phyloP scores from a whole-genome alignment of 805 yeast genomes.

The Blastobotrys mokoenaii region DNA sequence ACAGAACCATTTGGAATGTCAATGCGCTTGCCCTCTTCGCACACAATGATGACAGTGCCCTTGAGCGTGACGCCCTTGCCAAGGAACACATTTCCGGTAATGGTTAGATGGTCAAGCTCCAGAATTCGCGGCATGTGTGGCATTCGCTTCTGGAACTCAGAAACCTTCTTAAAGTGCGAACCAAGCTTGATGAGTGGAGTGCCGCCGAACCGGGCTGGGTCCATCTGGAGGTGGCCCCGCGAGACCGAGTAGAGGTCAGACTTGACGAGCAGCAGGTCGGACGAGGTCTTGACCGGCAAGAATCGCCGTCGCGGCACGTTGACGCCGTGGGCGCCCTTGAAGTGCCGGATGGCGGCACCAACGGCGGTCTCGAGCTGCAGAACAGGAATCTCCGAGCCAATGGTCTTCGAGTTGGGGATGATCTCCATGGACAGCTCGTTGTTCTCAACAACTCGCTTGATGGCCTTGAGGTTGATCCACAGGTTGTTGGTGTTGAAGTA shows the following conservation, averaged over 20 bases:
- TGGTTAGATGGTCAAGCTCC: slow-evolving; percentile 94
- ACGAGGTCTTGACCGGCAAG: slow-evolving; percentile 96
- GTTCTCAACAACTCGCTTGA: slow-evolving; percentile 82
- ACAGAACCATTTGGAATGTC: slow-evolving; percentile 96
- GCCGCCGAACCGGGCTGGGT: slow-evolving; percentile 80
- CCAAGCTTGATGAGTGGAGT: slow-evolving; percentile 95
- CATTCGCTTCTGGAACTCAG: slow-evolving; percentile 80
- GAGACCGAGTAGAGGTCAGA: slow-evolving; percentile 86
- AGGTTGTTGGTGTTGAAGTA: slow-evolving; percentile 97
- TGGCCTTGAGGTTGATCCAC: slow-evolving; percentile 93
- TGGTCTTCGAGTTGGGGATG: slow-evolving; percentile 87
- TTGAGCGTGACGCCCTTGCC: slow-evolving; percentile 87
- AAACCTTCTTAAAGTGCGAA: slow-evolving; percentile 91
- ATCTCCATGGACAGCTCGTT: slow-evolving; percentile 83
- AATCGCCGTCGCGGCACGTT: slow-evolving; percentile 97
- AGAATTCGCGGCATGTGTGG: slow-evolving; percentile 93
- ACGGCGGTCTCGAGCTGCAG: slow-evolving; percentile 97
- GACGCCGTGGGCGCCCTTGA: slow-evolving; percentile 91
- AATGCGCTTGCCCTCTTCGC: slow-evolving; percentile 93
- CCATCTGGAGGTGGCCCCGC: slow-evolving; percentile 83
- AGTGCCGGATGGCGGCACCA: slow-evolving; percentile 97
- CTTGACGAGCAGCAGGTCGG: slow-evolving; percentile 88
- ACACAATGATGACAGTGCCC: slow-evolving; percentile 96
- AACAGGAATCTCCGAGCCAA: slow-evolving; percentile 72
- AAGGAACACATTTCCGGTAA: slow-evolving; percentile 89